Percentiles rank a stretch among this genome's conserved stretches.
phyloP scores from a whole-genome alignment of 352 stramenopile species.

The Globisporangium polare region DNA sequence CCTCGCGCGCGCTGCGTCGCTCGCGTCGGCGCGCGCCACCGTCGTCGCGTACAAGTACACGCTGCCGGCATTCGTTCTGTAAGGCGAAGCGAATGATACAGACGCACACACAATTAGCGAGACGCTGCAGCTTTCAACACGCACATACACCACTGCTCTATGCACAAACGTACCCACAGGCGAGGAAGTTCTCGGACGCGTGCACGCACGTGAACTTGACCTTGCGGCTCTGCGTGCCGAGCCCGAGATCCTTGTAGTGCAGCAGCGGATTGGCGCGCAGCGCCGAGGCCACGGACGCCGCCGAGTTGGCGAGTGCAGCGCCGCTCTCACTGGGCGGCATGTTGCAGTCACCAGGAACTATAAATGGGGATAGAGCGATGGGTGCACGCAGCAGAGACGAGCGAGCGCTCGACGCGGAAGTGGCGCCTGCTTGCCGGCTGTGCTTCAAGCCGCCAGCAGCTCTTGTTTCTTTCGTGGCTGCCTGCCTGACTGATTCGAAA shows the following conservation, averaged over 20 bases:
- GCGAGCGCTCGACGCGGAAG: neutral
- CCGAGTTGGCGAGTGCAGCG: slow-evolving; percentile 8
- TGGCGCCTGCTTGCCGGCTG: neutral
- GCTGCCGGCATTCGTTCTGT: slow-evolving; percentile 66
- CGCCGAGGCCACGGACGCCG: neutral
- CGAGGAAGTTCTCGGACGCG: slow-evolving; percentile 83
- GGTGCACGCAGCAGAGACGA: neutral
- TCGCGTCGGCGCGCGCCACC: slow-evolving; percentile 25
- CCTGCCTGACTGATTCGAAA: neutral
- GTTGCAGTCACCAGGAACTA: neutral
- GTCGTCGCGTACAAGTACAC: slow-evolving; percentile 83
- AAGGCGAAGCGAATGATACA: neutral
- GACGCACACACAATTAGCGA: neutral
- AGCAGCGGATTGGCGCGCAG: slow-evolving; percentile 53
- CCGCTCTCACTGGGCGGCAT: slow-evolving; percentile 14
- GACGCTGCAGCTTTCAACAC: neutral
- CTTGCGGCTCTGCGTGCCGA: slow-evolving; percentile 60
- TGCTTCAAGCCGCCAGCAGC: neutral
- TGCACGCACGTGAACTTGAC: slow-evolving; percentile 78
- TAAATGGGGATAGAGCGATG: neutral
- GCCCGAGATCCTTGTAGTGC: slow-evolving; percentile 65
- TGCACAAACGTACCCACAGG: slow-evolving; percentile 54
- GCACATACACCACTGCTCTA: neutral
- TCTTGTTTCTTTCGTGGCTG: neutral
- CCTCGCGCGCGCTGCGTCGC: slow-evolving; percentile 18